Percentiles rank a stretch among this genome's conserved stretches.
Evolutionary conservation across 345 rosid genomes (phyloP).

Genomic region (Melaleuca alternifolia): DNA sequence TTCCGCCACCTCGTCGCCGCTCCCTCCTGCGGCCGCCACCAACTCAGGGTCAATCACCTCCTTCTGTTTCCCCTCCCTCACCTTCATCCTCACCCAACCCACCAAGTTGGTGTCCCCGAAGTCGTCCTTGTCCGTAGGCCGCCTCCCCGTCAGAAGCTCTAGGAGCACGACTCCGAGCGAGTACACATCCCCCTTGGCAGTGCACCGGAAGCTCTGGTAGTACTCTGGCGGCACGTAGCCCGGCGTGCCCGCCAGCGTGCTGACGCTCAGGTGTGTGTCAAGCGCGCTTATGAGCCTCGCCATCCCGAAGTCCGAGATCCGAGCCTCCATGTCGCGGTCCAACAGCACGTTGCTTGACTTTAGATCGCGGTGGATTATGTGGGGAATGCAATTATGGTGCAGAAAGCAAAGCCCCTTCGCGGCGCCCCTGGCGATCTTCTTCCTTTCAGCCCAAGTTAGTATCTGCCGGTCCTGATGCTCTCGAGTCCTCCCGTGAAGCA

Average conservation of each 20-base stretch:
- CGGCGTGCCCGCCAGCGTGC: constrained; percentile 94
- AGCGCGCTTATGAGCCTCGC: constrained; percentile 93
- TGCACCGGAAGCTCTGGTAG: constrained; percentile 95
- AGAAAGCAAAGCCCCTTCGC: constrained; percentile 89
- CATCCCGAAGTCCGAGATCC: constrained; percentile 97
- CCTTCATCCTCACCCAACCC: constrained; percentile 94
- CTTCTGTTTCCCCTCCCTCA: constrained; percentile 74
- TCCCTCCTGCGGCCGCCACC: constrained; percentile 26
- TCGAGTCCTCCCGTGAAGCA: constrained; percentile 64
- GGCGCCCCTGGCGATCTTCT: constrained; percentile 89
- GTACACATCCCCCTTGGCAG: constrained; percentile 90
- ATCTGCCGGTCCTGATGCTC: constrained; percentile 35
- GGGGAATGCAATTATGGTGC: constrained; percentile 96
- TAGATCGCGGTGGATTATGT: constrained; percentile 92
- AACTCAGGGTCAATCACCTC: constrained; percentile 86
- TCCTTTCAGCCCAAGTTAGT: constrained; percentile 76
- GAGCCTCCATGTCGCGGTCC: constrained; percentile 90
- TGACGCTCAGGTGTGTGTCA: constrained; percentile 91
- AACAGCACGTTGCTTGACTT: constrained; percentile 87
- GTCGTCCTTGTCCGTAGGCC: constrained; percentile 94
- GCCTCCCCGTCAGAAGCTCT: constrained; percentile 81
- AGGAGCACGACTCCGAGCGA: constrained; percentile 82
- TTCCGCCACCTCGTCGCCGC: constrained; percentile 32
- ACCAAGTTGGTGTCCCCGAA: constrained; percentile 97
- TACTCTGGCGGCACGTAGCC: constrained; percentile 96